Conservation (phyloP, 345 rosid species). For the Rhodamnia argentea region DNA sequence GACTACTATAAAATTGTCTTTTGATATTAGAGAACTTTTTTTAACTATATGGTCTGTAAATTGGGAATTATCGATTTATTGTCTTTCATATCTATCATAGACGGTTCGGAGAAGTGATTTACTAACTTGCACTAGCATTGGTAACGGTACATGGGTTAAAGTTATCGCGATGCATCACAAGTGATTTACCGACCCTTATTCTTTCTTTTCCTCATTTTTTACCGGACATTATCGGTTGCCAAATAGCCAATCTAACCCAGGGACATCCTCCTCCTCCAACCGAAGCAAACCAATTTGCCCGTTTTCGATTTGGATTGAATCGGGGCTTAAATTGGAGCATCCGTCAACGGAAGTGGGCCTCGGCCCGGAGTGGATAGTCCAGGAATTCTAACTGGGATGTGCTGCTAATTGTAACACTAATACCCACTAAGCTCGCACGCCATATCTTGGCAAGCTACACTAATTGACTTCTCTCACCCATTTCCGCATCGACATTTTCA, state of each 20-base stretch:
- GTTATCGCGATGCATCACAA: not conserved
- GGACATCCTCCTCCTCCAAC: not conserved
- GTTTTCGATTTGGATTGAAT: not conserved
- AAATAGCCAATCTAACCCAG: not conserved
- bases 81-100: not conserved
- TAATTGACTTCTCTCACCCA: not conserved
- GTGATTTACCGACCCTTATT: not conserved
- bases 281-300: not conserved
- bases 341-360: not conserved
- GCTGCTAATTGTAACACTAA: not conserved
- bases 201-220: not conserved
- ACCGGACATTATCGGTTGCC: not conserved
- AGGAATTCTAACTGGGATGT: not conserved
- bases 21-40: not conserved
- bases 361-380: not conserved
- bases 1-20: not conserved
- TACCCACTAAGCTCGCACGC: not conserved
- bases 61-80: not conserved
- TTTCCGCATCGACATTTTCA: not conserved
- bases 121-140: not conserved
- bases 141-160: not conserved
- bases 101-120: too few relatives aligned
- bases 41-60: not conserved
- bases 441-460: not conserved
- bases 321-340: not conserved